A percentile compares a stretch with the other conserved stretches of the same genome.
Conservation (phyloP, 192 early-diverging fungal species). For the Backusella macrospora region DNA sequence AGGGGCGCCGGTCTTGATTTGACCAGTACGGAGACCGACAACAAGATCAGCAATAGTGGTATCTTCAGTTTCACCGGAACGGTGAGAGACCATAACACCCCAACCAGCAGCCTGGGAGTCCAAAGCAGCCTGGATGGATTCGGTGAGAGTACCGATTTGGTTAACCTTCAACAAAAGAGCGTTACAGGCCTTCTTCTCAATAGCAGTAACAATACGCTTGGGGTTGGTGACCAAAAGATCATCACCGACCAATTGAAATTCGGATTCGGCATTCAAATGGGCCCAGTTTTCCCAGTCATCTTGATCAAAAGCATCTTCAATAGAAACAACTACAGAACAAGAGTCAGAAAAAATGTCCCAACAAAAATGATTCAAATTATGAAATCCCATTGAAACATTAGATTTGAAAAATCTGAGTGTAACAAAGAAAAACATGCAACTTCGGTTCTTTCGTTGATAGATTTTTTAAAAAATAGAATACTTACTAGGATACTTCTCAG, state of each 20-base stretch:
- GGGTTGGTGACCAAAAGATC: slow-evolving; percentile 99
- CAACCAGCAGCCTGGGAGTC: slow-evolving; percentile 84
- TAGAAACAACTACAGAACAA: slow-evolving; percentile 68
- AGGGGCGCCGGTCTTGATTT: slow-evolving; percentile 99
- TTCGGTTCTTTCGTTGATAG: neutral
- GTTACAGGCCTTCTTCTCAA: slow-evolving; percentile 93
- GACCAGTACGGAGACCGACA: slow-evolving; percentile 91
- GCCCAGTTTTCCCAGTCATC: slow-evolving; percentile 95
- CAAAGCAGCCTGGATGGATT: slow-evolving; percentile 86
- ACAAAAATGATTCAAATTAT: neutral
- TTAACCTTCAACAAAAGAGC: slow-evolving; percentile 97
- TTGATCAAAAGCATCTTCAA: slow-evolving; percentile 99
- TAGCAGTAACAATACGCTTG: slow-evolving; percentile 80
- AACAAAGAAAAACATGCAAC: neutral
- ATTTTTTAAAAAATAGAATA: slow-evolving; percentile 17
- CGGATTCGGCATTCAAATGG: slow-evolving; percentile 61
- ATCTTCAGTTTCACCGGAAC: slow-evolving; percentile 98
- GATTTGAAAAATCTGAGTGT: neutral
- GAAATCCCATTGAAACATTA: neutral
- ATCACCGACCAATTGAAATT: slow-evolving; percentile 74
- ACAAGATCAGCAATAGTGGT: slow-evolving; percentile 95
- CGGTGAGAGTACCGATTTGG: slow-evolving; percentile 97
- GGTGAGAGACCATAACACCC: slow-evolving; percentile 99
- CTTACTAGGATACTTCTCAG: slow-evolving; percentile 77
- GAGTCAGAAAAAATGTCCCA: neutral